phyloP scores from a whole-genome alignment of 768 basidiomycete genomes.

The Leccinum pellstonianum region DNA sequence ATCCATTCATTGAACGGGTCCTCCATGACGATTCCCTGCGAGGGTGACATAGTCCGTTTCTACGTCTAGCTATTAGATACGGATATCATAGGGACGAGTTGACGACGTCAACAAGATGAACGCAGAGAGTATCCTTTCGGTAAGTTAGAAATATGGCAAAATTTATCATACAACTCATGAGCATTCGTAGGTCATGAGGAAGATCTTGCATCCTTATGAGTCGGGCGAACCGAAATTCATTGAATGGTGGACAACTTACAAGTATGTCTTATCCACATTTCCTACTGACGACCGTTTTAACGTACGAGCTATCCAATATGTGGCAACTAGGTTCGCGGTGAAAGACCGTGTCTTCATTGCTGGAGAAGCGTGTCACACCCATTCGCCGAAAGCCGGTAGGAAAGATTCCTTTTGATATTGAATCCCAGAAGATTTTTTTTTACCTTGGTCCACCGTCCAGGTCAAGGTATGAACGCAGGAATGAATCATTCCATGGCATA shows the following conservation, averaged over 20 bases:
- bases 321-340: constrained; percentile 60
- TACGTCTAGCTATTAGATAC: constrained; percentile 65
- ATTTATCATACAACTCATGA: not conserved
- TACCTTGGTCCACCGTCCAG: constrained; percentile 27
- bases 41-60: constrained; percentile 63
- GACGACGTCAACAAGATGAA: constrained; percentile 48
- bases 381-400: constrained; percentile 63
- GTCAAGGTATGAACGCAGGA: constrained; percentile 77
- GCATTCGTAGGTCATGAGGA: constrained; percentile 47
- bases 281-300: not conserved
- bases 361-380: constrained; percentile 73
- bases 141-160: constrained; percentile 20
- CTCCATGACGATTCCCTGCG: constrained; percentile 74
- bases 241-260: constrained; percentile 75
- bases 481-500: constrained; percentile 67
- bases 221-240: constrained; percentile 48
- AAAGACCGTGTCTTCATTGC: constrained; percentile 72
- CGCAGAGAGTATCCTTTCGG: constrained; percentile 53
- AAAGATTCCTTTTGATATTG: not conserved
- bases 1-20: constrained; percentile 70
- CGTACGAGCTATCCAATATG: constrained; percentile 28
- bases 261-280: constrained; percentile 39
- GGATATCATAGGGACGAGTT: constrained; percentile 49
- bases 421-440: not conserved
- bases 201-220: constrained; percentile 55